Conservation (phyloP, 441 rosid species). For the Theobroma grandiflorum region DNA sequence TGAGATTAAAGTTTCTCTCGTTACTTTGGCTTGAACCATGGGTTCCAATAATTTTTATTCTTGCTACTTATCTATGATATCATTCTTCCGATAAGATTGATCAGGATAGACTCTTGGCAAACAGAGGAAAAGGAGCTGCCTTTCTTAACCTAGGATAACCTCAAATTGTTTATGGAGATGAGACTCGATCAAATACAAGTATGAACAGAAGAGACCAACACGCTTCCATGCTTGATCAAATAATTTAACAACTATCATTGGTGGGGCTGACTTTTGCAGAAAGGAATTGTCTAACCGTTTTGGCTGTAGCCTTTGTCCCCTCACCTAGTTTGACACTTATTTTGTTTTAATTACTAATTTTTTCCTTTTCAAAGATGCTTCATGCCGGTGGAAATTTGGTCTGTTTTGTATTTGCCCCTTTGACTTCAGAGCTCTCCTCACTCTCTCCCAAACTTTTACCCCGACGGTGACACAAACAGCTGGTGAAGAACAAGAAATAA, state of each 20-base stretch:
- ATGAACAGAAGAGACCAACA: background rate
- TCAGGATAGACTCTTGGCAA: background rate
- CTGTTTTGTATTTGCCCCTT: background rate
- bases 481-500: no score
- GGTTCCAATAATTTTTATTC: background rate
- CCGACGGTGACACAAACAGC: no score
- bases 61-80: no score
- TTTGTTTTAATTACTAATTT: background rate
- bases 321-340: background rate
- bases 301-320: no score
- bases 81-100: no score
- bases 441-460: background rate
- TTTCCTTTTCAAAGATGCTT: background rate
- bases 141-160: background rate
- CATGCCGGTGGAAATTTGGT: conserved; percentile 16
- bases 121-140: background rate
- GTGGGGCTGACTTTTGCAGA: background rate
- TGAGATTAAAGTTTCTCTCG: background rate
- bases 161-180: background rate
- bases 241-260: background rate
- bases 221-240: no score
- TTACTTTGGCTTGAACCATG: background rate
- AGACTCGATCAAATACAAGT: background rate
- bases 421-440: conserved; percentile 2
- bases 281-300: background rate